Percentiles rank a stretch among this genome's conserved stretches.
Conservation (phyloP, 2,329 filamentous ascomycete genomes). For the Calonectria naviculata region DNA sequence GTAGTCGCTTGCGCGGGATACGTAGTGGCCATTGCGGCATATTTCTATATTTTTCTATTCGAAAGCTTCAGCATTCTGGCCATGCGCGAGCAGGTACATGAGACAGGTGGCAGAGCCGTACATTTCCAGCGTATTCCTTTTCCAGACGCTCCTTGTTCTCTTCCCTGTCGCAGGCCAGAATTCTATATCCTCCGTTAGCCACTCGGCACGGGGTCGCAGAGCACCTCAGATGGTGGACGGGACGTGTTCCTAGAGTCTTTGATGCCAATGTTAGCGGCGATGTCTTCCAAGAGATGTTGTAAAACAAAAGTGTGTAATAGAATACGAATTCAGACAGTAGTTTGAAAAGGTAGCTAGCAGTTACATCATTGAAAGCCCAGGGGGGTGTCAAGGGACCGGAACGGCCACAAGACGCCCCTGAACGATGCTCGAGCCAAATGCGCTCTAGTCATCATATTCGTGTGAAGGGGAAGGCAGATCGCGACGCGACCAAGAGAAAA, state of each 20-base stretch:
- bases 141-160: constrained; percentile 86
- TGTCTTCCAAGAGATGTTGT: background rate
- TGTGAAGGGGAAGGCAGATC: constrained; percentile 35
- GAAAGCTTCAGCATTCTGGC: constrained; percentile 60
- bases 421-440: constrained; percentile 99
- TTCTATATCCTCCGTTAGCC: constrained; percentile 65
- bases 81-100: constrained; percentile 34
- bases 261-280: constrained; percentile 36
- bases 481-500: constrained; percentile 9
- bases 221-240: constrained; percentile 15
- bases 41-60: constrained; percentile 83
- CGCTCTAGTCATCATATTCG: constrained; percentile 98
- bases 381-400: constrained; percentile 76
- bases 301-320: constrained; percentile 13
- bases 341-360: constrained; percentile 91
- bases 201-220: constrained; percentile 36
- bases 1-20: constrained; percentile 96
- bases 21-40: constrained; percentile 92
- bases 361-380: constrained; percentile 95
- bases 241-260: constrained; percentile 30
- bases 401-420: constrained; percentile 72
- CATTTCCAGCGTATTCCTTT: constrained; percentile 86
- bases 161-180: constrained; percentile 93
- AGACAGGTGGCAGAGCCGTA: constrained; percentile 63
- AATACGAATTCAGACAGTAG: constrained; percentile 79